Percentiles rank a stretch among this genome's conserved stretches.
Evolutionary conservation across 2,329 filamentous ascomycete species (phyloP).

Genomic region (Dothidotthia symphoricarpi): DNA sequence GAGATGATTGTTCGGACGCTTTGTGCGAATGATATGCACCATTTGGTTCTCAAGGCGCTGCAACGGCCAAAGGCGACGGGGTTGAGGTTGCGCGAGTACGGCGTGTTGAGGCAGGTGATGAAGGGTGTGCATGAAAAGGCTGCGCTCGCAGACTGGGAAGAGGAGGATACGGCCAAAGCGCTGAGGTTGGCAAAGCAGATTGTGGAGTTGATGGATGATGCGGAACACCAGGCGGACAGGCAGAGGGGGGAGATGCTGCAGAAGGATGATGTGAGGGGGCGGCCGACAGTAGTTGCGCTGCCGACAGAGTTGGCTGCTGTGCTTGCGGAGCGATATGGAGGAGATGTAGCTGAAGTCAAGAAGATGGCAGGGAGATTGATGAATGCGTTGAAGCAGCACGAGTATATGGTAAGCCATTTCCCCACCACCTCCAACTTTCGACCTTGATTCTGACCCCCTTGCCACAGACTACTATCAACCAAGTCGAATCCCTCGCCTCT

Average conservation of each 20-base stretch:
- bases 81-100: conserved; percentile 18
- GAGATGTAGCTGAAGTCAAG: conserved; percentile 42
- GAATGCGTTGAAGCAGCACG: conserved; percentile 27
- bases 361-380: conserved; percentile 44
- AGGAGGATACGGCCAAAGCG: conserved; percentile 41
- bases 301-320: conserved; percentile 47
- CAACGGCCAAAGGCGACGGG: conserved; percentile 28
- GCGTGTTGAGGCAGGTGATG: conserved; percentile 37
- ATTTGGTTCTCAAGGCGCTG: conserved; percentile 32
- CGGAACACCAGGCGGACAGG: conserved; percentile 37
- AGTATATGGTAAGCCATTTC: conserved; percentile 17
- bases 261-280: conserved; percentile 26
- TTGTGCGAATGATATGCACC: conserved; percentile 18
- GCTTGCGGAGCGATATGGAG: conserved; percentile 39
- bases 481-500: conserved; percentile 1
- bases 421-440: background rate
- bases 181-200: conserved; percentile 42
- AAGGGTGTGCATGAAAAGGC: conserved; percentile 38
- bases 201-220: conserved; percentile 43
- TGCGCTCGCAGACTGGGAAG: conserved; percentile 36
- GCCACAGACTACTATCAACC: conserved; percentile 6
- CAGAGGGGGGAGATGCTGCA: conserved; percentile 13
- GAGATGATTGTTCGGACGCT: conserved; percentile 24
- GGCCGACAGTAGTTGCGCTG: conserved; percentile 43
- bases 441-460: background rate